Evolutionary conservation across 805 yeast species (phyloP).

Genomic region (Nakazawaea wickerhamii): DNA sequence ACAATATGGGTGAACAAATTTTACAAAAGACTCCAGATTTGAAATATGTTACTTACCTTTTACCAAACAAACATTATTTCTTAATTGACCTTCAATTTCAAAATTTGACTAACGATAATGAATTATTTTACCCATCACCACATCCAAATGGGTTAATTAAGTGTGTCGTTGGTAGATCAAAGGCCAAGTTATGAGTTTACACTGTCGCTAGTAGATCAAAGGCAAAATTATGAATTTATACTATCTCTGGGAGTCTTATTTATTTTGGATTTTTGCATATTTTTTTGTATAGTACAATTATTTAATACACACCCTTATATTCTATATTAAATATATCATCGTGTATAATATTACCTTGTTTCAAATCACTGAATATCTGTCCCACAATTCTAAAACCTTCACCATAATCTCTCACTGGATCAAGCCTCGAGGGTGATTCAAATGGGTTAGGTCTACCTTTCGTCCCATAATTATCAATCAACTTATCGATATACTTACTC

Average conservation of each 20-base stretch:
- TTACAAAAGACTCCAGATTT: conserved; percentile 53
- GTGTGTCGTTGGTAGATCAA: conserved; percentile 74
- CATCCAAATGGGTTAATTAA: conserved; percentile 92
- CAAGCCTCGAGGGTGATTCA: conserved; percentile 18
- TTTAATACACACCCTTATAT: too few relatives aligned
- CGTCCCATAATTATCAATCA: conserved; percentile 20
- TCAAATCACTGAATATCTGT: conserved; percentile 14
- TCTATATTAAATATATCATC: conserved; percentile 12
- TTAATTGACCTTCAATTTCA: conserved; percentile 79
- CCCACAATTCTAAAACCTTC: conserved; percentile 13
- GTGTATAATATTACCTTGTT: conserved; percentile 16
- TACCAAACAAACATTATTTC: conserved; percentile 92
- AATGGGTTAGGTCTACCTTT: conserved; percentile 24
- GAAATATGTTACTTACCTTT: conserved; percentile 60
- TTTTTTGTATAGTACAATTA: too few relatives aligned
- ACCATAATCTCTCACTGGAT: conserved; percentile 19
- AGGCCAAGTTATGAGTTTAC: conserved; percentile 44
- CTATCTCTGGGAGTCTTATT: too few relatives aligned
- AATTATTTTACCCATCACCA: conserved; percentile 81
- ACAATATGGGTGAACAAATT: conserved; percentile 78
- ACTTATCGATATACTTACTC: conserved; percentile 20
- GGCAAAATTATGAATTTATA: conserved; percentile 42
- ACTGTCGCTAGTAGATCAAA: conserved; percentile 15
- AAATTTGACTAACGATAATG: conserved; percentile 74
- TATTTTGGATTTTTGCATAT: too few relatives aligned